phyloP scores from a whole-genome alignment of 495 filamentous ascomycete genomes.

The Staphylotrichum tortipilum region DNA sequence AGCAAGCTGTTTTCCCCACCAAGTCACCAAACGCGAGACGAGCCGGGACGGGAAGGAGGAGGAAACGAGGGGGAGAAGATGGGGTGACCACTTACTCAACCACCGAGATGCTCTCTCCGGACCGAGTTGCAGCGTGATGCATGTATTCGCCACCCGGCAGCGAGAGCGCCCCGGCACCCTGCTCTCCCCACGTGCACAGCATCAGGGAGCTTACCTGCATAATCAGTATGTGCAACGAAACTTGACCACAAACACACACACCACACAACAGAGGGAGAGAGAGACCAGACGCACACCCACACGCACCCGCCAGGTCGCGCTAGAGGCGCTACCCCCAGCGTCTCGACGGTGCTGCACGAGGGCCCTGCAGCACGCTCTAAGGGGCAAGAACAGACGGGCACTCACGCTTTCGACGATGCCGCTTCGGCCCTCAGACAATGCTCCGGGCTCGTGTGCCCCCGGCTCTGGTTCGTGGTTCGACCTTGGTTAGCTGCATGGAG shows the following conservation, averaged over 20 bases:
- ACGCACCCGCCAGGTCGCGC: too few species aligned
- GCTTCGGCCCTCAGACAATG: conserved; percentile 28
- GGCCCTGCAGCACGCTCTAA: not conserved
- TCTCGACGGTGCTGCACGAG: not conserved
- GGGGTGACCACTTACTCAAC: conserved; percentile 51
- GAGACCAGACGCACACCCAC: too few species aligned
- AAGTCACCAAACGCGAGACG: not conserved
- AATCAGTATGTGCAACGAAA: too few species aligned
- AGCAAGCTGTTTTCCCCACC: not conserved
- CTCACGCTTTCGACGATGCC: conserved; percentile 23
- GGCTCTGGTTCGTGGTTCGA: conserved; percentile 17
- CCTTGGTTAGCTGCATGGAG: too few species aligned
- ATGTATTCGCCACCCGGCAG: conserved; percentile 28
- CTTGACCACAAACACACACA: too few species aligned
- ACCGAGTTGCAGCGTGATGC: conserved; percentile 39
- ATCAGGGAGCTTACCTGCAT: conserved; percentile 53
- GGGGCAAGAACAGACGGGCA: not conserved
- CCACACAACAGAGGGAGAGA: too few species aligned
- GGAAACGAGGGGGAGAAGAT: conserved; percentile 4
- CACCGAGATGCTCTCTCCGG: conserved; percentile 32
- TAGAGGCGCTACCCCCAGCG: not conserved
- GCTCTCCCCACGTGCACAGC: conserved; percentile 60
- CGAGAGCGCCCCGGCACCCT: conserved; percentile 48
- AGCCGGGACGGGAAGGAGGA: too few species aligned
- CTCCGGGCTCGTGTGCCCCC: conserved; percentile 26